Base-by-base conservation (phyloP, 805 yeast species). In the Torulaspora gathmanii region DNA sequence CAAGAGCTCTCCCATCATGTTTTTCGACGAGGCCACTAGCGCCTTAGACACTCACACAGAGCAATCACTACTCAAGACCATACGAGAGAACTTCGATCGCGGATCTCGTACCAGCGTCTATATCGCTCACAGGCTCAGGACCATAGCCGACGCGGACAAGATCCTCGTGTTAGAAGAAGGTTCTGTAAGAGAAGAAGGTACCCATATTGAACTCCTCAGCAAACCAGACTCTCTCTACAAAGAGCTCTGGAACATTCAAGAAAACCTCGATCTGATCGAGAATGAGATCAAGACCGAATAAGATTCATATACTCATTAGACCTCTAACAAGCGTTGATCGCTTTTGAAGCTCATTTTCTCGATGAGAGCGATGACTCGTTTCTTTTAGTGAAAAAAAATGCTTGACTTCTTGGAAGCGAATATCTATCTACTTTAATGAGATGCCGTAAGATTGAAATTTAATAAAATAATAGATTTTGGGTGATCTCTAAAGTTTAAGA, bases 1-100 rank as follows among this genome's bases (percentile, higher is more conserved):
- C 54, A 93, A 93, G 65, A 74, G 79, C 51, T 80, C 97, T 0
- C 91, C 93, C 22, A 87, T 93, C 39, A 85, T 95, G 45, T 91
- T 93, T 64, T 90, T 93, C 55, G 99, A 93, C 61, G 99, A 93
- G 61, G 98, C 99, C 2, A 87, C 99, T 0, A 83, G 95, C 38
- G 98, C 99, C 0, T 72, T 93, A 37, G 99, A 93, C 64, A 93
- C 99, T 9, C 95, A 90, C 57, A 93, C 99, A 0, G 99, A 93
- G 60, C 95, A 86, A 63, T 75, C 86, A 2, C 70, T 93, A 36
- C 68, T 93, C 58, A 76, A 74, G 42, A 90, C 96, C 0, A 83
- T 93, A 41, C 76, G 82, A 53, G 58, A 69, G 2, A 78, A 87
- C 19, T 83, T 93, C 62, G 71, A 66, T 40, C 78, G 77, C 19